A percentile compares a stretch with the other conserved stretches of the same genome.
These are phyloP conservation scores for Chaetomidium leptoderma DNA, from an alignment of 495 filamentous ascomycete species.

Conservation along the genomic window DNA sequence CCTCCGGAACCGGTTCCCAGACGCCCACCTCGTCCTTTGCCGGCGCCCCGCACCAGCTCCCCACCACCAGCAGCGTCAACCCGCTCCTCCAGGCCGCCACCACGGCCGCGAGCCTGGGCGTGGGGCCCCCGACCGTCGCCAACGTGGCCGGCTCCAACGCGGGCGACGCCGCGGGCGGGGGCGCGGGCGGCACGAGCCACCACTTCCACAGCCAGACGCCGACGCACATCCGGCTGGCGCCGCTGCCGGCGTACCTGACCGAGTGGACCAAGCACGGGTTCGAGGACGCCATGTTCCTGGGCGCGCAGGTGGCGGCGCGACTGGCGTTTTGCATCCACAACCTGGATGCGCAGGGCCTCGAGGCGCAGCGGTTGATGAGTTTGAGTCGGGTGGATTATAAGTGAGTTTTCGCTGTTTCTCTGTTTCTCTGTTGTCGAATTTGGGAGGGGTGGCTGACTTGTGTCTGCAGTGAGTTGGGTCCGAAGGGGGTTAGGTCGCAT, in stretches of 20 bases:
- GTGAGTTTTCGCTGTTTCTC: constrained; percentile 32
- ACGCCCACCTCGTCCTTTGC: constrained; percentile 69
- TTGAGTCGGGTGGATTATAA: constrained; percentile 47
- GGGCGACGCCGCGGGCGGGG: constrained; percentile 31
- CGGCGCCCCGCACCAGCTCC: constrained; percentile 49
- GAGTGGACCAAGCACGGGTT: constrained; percentile 87
- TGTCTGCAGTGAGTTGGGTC: constrained; percentile 38
- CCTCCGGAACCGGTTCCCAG: constrained; percentile 83
- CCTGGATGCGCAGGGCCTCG: constrained; percentile 37
- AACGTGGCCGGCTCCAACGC: constrained; percentile 23
- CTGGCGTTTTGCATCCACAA: constrained; percentile 60
- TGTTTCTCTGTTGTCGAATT: neutral
- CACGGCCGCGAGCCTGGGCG: constrained; percentile 57
- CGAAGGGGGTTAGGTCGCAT: constrained; percentile 40
- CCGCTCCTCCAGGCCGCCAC: constrained; percentile 91
- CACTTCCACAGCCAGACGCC: constrained; percentile 89
- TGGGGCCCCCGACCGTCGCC: constrained; percentile 37
- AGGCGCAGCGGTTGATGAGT: constrained; percentile 43
- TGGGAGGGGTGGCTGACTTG: neutral
- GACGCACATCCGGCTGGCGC: constrained; percentile 72
- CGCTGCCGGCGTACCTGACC: constrained; percentile 80
- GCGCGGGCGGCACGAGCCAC: constrained; percentile 33
- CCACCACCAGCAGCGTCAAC: constrained; percentile 63
- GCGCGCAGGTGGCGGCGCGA: constrained; percentile 72
- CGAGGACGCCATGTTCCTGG: constrained; percentile 76